A percentile compares a stretch with the other conserved stretches of the same genome.
These are phyloP conservation scores for Solanum sejunctum DNA, from an alignment of 257 asterid species.

Conservation along the genomic window DNA sequence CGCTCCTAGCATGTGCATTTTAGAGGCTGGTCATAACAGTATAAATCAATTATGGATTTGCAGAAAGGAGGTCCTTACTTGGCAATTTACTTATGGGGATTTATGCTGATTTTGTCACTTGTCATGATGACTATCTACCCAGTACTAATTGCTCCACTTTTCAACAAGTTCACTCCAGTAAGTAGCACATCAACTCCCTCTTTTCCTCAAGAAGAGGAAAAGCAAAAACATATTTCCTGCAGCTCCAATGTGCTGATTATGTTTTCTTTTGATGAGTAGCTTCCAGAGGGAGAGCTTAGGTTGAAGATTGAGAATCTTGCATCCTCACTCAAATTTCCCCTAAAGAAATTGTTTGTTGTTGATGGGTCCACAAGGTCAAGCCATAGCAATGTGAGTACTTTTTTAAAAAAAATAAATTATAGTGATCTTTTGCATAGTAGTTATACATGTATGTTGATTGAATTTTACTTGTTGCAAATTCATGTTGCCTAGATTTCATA, in stretches of 20 bases:
- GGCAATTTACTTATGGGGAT: slow-evolving; percentile 92
- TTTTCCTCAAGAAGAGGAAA: background rate
- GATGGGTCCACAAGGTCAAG: slow-evolving; percentile 99
- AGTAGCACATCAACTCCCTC: slow-evolving; percentile 6
- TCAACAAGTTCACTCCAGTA: slow-evolving; percentile 96
- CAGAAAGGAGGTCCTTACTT: slow-evolving; percentile 99
- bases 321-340: slow-evolving; percentile 78
- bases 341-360: slow-evolving; percentile 85
- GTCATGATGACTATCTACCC: slow-evolving; percentile 97
- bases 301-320: slow-evolving; percentile 80
- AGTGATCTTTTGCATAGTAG: background rate
- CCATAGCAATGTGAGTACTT: slow-evolving; percentile 86
- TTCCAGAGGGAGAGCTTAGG: slow-evolving; percentile 86
- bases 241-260: background rate
- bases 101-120: slow-evolving; percentile 73
- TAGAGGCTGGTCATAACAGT: background rate
- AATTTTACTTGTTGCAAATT: background rate
- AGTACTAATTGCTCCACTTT: slow-evolving; percentile 87
- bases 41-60: slow-evolving; percentile 15
- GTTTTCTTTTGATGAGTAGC: slow-evolving; percentile 30
- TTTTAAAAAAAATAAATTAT: background rate
- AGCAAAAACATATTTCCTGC: background rate
- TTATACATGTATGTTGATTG: background rate
- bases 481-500: background rate
- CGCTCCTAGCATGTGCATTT: background rate